Conservation (phyloP, 2,329 filamentous ascomycete species). For the Alternaria brassicicola region DNA sequence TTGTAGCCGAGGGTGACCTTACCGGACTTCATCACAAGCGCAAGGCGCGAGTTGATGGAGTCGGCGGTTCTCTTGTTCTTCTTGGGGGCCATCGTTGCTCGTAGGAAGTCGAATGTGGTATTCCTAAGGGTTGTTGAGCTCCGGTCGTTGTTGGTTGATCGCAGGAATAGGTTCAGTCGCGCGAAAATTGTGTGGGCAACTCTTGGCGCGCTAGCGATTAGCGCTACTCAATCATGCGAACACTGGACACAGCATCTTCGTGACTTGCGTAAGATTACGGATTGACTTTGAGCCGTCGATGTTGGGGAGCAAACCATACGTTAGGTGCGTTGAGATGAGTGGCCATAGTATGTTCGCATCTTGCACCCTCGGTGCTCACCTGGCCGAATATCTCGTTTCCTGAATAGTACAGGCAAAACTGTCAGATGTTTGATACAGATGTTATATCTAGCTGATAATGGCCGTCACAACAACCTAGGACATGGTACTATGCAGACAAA, state of each 20-base stretch:
- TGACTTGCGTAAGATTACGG: not conserved
- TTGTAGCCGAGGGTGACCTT: slow-evolving; percentile 93
- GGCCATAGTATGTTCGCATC: not conserved
- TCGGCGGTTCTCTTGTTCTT: slow-evolving; percentile 84
- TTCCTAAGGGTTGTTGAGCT: slow-evolving; percentile 45
- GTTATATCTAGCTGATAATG: not conserved
- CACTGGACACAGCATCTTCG: not conserved
- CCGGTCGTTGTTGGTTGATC: slow-evolving; percentile 32
- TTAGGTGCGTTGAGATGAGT: not conserved
- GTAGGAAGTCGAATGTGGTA: slow-evolving; percentile 36
- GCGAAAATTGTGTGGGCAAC: slow-evolving; percentile 24
- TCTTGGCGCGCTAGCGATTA: slow-evolving; percentile 20
- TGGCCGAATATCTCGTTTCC: too few relatives aligned
- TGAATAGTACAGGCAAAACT: not conserved
- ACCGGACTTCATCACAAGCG: slow-evolving; percentile 72
- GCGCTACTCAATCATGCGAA: not conserved
- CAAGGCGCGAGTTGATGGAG: slow-evolving; percentile 72
- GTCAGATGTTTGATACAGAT: not conserved
- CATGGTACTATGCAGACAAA: not conserved
- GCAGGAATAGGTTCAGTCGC: not conserved
- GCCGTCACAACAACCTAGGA: not conserved
- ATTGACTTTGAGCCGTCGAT: too few relatives aligned
- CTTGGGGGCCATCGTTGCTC: slow-evolving; percentile 71
- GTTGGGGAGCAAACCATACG: not conserved
- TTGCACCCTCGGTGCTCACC: not conserved